Evolutionary conservation across 2,329 filamentous ascomycete genomes (phyloP).

Genomic region (Reticulascus tulasneorum): DNA sequence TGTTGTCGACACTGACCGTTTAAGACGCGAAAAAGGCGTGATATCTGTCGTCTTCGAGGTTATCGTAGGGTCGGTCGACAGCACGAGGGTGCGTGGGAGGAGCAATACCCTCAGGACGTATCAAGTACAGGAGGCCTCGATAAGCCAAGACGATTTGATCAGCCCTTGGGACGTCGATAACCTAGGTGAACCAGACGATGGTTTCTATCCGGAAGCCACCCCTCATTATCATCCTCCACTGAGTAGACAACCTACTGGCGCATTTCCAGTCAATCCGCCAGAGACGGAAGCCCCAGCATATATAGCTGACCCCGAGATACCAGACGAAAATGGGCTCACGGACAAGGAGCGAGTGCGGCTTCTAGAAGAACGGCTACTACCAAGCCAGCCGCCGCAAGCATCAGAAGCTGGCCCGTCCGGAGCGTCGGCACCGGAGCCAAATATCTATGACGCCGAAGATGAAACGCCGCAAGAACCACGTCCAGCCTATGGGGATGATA

Average conservation of each 20-base stretch:
- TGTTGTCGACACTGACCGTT: slow-evolving; percentile 81
- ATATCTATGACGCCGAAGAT: slow-evolving; percentile 47
- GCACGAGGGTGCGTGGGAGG: slow-evolving; percentile 31
- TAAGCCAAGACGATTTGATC: slow-evolving; percentile 28
- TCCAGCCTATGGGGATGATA: slow-evolving; percentile 15
- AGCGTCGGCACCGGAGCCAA: slow-evolving; percentile 20
- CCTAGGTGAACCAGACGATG: slow-evolving; percentile 8
- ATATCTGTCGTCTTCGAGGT: slow-evolving; percentile 83
- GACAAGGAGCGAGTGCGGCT: slow-evolving; percentile 79
- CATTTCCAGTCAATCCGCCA: slow-evolving; percentile 10
- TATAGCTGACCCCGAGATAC: slow-evolving; percentile 57
- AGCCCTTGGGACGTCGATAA: slow-evolving; percentile 10
- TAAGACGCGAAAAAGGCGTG: slow-evolving; percentile 88
- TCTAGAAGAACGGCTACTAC: slow-evolving; percentile 75
- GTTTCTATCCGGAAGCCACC: slow-evolving; percentile 9
- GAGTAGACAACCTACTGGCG: slow-evolving; percentile 9
- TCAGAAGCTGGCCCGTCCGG: slow-evolving; percentile 31
- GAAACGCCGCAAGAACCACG: slow-evolving; percentile 21
- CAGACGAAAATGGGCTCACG: slow-evolving; percentile 58
- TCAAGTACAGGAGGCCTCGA: slow-evolving; percentile 18
- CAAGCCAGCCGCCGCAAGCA: slow-evolving; percentile 64
- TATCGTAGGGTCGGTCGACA: slow-evolving; percentile 81
- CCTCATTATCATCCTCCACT: slow-evolving; percentile 4
- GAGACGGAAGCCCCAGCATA: slow-evolving; percentile 40
- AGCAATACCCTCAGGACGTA: slow-evolving; percentile 17